A percentile compares a stretch with the other conserved stretches of the same genome.
Evolutionary conservation across 805 yeast genomes (phyloP).

Genomic region (Kregervanrija delftensis): DNA sequence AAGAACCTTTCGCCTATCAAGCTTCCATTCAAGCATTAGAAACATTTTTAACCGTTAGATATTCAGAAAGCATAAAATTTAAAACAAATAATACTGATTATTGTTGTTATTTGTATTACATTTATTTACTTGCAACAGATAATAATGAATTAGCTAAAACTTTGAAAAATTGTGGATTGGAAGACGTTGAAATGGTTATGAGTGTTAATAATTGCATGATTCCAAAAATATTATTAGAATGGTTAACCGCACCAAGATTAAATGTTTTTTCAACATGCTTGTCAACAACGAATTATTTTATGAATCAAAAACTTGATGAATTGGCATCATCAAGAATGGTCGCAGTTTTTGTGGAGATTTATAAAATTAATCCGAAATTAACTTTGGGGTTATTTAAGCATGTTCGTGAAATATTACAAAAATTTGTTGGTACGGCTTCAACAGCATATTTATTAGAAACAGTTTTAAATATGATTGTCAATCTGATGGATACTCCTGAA

Average conservation of each 20-base stretch:
- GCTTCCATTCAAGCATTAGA: conserved; percentile 40
- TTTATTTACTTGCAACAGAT: conserved; percentile 29
- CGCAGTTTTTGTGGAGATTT: conserved; percentile 12
- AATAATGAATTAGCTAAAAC: conserved; percentile 29
- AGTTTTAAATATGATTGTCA: conserved; percentile 18
- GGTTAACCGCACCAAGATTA: conserved; percentile 6
- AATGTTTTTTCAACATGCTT: conserved; percentile 13
- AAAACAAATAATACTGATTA: conserved; percentile 10
- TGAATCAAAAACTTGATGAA: conserved; percentile 19
- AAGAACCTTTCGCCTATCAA: conserved; percentile 48
- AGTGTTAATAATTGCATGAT: conserved; percentile 29
- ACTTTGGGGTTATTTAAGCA: conserved; percentile 17
- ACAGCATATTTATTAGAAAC: conserved; percentile 18
- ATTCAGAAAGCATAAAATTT: conserved; percentile 23
- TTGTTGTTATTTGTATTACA: conserved; percentile 26
- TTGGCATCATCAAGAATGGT: conserved; percentile 18
- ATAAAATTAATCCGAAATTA: conserved; percentile 7
- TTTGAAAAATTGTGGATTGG: conserved; percentile 29
- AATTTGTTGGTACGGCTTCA: conserved; percentile 17
- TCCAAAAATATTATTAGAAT: conserved; percentile 27
- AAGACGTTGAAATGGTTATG: conserved; percentile 23
- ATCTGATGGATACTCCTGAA: conserved; percentile 25
- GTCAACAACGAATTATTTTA: conserved; percentile 16
- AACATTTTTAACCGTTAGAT: conserved; percentile 36
- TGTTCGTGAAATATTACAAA: conserved; percentile 14